Evolutionary conservation across 2,329 filamentous ascomycete species (phyloP), one percentile per base, ranked within the genome.

Genomic region (Byssothecium circinans): DNA sequence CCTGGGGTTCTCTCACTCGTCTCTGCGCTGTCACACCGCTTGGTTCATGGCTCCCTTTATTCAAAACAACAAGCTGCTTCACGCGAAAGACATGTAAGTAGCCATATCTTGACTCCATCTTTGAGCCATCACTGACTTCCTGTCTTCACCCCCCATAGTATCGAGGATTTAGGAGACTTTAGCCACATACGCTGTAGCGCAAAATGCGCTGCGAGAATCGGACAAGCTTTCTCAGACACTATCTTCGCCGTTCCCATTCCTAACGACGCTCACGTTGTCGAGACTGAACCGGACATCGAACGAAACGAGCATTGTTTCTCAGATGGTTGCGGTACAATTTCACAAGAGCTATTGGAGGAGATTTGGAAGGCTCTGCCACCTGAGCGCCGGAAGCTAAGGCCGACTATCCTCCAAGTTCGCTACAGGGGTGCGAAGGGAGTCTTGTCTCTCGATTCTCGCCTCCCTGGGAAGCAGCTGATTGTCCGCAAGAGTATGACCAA

Each of bases 401-500:
- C 88, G 0, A 64, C 60, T 1, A 43, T 62, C 11, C 45, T 64
- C 37, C 90, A 95, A 59, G 87, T 95, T 35, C 81, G 89, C 2
- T 86, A 82, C 64, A 82, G 77, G 22, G 88, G 87, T 0, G 84
- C 83, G 3, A 95, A 95, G 68, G 89, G 62, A 8, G 53, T 66
- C 2, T 30, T 66, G 0, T 81, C 86, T 0, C 70, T 92, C 0
- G 88, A 95, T 57, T 72, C 76, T 8, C 72, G 76, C 1, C 73
- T 91, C 0, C 2, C 58, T 0, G 87, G 85, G 0, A 47, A 80
- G 23, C 63, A 75, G 2, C 75, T 95, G 32, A 74, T 75, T 22
- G 72, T 95, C 17, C 81, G 90, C 2, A 71, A 77, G 1, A 92
- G 88, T 4, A 95, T 95, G 90, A 76, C 81, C 46, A 95, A 95